Conservation (phyloP, 176 grass and related monocot genomes). For the Bromus sterilis region DNA sequence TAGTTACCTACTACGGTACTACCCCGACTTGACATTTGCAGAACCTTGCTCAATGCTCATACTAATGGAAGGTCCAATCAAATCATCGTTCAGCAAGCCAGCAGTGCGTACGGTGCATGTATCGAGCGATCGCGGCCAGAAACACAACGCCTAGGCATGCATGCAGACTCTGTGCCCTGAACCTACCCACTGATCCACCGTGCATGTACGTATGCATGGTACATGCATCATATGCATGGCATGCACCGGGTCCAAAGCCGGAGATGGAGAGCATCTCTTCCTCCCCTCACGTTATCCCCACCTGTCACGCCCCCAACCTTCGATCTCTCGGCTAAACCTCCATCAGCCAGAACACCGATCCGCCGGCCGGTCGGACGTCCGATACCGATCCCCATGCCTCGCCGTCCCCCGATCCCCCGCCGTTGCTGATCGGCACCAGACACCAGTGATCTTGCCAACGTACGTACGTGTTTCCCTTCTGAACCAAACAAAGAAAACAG, state of each 20-base stretch:
- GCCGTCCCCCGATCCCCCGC: constrained; percentile 9
- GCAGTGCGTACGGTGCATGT: neutral
- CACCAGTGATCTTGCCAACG: neutral
- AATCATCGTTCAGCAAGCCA: neutral
- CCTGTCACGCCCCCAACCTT: neutral
- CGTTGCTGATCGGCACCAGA: neutral
- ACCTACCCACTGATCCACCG: neutral
- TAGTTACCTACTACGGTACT: neutral
- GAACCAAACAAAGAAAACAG: neutral
- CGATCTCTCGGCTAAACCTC: neutral
- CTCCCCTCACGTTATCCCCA: neutral
- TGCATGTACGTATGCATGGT: neutral
- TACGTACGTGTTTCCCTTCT: neutral
- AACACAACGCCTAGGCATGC: neutral
- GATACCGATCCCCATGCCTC: neutral
- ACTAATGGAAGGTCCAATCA: neutral
- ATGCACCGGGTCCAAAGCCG: neutral
- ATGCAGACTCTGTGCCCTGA: neutral
- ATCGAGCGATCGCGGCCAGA: neutral
- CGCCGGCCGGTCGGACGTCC: neutral
- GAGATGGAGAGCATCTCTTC: neutral
- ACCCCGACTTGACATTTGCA: neutral
- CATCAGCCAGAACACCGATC: neutral
- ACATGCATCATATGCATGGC: neutral
- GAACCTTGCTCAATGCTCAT: neutral